These are phyloP conservation scores for Solanum chacoense DNA, from an alignment of 305 asterid genomes.

Conservation along the genomic window DNA sequence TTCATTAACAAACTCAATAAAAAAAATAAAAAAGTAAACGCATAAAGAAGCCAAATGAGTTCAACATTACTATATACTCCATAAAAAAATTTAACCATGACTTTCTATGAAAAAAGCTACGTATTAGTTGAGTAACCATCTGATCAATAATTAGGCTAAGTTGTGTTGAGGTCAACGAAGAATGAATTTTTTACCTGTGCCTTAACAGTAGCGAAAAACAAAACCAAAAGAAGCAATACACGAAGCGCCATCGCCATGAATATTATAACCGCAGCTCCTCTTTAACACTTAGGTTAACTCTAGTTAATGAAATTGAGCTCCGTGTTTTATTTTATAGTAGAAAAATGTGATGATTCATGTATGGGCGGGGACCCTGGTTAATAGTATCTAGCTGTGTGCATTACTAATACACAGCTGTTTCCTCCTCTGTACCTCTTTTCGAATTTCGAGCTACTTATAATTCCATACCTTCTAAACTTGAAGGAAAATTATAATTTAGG, in stretches of 20 bases:
- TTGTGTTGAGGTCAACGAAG: background rate
- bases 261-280: too few relatives aligned
- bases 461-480: background rate
- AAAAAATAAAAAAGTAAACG: too few relatives aligned
- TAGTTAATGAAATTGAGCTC: background rate
- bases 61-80: too few relatives aligned
- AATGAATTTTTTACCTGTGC: background rate
- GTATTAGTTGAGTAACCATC: background rate
- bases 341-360: background rate
- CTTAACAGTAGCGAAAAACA: background rate
- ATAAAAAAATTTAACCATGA: too few relatives aligned
- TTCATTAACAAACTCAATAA: background rate
- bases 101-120: too few relatives aligned
- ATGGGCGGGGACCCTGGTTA: background rate
- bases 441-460: background rate
- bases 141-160: background rate
- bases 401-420: background rate
- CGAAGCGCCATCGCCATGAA: background rate
- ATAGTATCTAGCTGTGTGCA: background rate
- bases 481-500: too few relatives aligned
- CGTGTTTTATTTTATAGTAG: background rate
- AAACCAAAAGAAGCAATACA: background rate
- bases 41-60: too few relatives aligned
- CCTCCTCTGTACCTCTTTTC: background rate
- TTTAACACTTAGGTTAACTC: background rate